Evolutionary conservation across 306 rosid genomes (phyloP).

Genomic region (Lithocarpus polystachyus): DNA sequence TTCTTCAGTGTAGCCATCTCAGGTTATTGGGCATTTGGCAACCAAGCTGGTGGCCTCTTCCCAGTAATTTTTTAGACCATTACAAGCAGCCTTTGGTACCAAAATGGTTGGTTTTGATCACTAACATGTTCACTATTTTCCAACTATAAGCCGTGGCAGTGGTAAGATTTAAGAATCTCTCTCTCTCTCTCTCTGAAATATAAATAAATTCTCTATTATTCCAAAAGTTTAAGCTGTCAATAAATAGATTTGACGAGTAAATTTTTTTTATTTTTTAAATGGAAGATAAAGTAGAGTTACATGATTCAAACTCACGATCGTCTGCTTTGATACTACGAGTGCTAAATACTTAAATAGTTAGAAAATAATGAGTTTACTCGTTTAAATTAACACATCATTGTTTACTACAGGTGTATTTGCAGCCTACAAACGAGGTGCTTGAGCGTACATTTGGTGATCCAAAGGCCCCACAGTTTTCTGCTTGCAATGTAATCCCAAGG

Average conservation of each 20-base stretch:
- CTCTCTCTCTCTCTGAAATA: no score
- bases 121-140: conserved; percentile 54
- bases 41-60: conserved; percentile 45
- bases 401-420: conserved; percentile 55
- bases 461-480: conserved; percentile 38
- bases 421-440: conserved; percentile 66
- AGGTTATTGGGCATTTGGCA: conserved; percentile 92
- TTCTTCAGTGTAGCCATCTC: conserved; percentile 65
- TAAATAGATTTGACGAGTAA: no score
- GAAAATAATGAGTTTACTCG: no score
- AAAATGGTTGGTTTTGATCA: conserved; percentile 62
- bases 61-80: conserved; percentile 47
- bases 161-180: conserved; percentile 44
- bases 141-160: conserved; percentile 69
- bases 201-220: no score
- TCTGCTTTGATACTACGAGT: no score
- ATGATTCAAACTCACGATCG: no score
- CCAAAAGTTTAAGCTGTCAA: no score
- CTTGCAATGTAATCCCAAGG: conserved; percentile 61
- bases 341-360: no score
- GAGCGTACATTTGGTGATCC: conserved; percentile 59
- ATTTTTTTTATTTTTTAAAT: no score
- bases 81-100: conserved; percentile 50
- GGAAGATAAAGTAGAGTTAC: no score
- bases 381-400: no score